These are phyloP conservation scores for Magnaporthiopsis incrustans DNA, from an alignment of 2,329 filamentous ascomycete species.

Conservation along the genomic window DNA sequence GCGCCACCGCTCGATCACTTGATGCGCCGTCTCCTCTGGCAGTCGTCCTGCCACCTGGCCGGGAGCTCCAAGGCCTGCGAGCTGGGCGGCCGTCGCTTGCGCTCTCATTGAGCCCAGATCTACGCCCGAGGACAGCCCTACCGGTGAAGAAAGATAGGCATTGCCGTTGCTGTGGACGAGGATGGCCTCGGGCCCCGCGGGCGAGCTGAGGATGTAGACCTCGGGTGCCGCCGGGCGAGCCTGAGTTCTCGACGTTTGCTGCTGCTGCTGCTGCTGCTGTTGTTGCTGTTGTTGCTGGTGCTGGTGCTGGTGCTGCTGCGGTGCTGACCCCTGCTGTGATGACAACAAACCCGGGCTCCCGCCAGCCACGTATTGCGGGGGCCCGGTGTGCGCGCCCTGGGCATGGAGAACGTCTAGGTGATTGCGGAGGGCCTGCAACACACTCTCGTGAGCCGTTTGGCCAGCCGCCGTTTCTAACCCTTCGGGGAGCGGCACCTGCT, in stretches of 20 bases:
- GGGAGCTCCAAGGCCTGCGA: no score
- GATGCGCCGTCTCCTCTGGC: no score
- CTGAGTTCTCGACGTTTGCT: background rate
- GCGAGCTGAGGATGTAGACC: constrained; percentile 54
- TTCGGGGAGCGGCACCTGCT: background rate
- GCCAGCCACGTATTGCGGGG: background rate
- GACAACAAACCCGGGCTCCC: background rate
- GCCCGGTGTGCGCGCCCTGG: no score
- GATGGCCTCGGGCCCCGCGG: constrained; percentile 49
- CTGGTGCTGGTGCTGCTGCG: background rate
- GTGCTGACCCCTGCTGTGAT: no score
- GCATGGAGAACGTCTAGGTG: no score
- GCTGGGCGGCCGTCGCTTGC: no score
- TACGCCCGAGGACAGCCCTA: background rate
- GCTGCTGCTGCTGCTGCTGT: constrained; percentile 11
- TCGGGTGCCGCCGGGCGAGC: constrained; percentile 24
- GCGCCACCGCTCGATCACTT: constrained; percentile 9
- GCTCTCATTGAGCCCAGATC: no score
- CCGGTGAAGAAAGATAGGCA: constrained; percentile 32
- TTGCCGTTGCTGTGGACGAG: constrained; percentile 46
- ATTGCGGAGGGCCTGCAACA: no score
- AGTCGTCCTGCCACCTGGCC: no score
- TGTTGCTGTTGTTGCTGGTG: no score
- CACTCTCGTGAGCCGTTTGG: no score
- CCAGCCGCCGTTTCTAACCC: no score